A percentile compares a stretch with the other conserved stretches of the same genome.
These are phyloP conservation scores for Antrodiella citrinella DNA, from an alignment of 768 basidiomycete species.

Conservation along the genomic window DNA sequence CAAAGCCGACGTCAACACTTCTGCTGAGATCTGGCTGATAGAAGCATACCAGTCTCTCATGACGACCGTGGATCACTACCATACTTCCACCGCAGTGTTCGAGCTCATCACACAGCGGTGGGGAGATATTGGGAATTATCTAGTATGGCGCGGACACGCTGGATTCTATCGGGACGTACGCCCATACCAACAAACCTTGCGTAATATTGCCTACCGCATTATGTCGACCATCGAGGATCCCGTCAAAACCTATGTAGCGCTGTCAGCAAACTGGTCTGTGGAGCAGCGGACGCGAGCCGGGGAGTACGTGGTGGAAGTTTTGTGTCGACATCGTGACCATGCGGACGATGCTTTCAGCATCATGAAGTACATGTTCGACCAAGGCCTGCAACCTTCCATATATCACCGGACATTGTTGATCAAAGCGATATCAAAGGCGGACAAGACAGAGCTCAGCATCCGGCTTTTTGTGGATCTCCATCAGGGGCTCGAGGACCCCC, in stretches of 20 bases:
- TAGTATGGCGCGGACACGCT: background rate
- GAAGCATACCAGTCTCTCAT: too few relatives aligned
- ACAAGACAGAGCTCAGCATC: slow-evolving; percentile 32
- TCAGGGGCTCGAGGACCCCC: slow-evolving; percentile 11
- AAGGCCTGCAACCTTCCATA: slow-evolving; percentile 23
- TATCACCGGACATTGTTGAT: slow-evolving; percentile 29
- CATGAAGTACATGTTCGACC: slow-evolving; percentile 31
- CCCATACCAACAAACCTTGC: too few relatives aligned
- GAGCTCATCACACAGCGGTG: background rate
- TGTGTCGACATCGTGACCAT: slow-evolving; percentile 22
- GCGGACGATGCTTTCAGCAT: slow-evolving; percentile 33
- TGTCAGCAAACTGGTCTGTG: slow-evolving; percentile 16
- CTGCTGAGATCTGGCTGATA: too few relatives aligned
- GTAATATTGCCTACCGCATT: too few relatives aligned
- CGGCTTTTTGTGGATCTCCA: slow-evolving; percentile 18
- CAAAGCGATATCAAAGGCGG: slow-evolving; percentile 33
- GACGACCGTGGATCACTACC: background rate
- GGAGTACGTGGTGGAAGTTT: slow-evolving; percentile 33
- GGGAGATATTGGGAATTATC: background rate
- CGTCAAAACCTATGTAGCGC: slow-evolving; percentile 1
- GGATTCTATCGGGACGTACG: too few relatives aligned
- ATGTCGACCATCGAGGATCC: too few relatives aligned
- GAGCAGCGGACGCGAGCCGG: slow-evolving; percentile 25
- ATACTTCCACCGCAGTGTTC: background rate
- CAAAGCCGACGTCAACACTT: too few relatives aligned